Evolutionary conservation across 495 filamentous ascomycete genomes (phyloP).

Genomic region (Penicillium pulvis): DNA sequence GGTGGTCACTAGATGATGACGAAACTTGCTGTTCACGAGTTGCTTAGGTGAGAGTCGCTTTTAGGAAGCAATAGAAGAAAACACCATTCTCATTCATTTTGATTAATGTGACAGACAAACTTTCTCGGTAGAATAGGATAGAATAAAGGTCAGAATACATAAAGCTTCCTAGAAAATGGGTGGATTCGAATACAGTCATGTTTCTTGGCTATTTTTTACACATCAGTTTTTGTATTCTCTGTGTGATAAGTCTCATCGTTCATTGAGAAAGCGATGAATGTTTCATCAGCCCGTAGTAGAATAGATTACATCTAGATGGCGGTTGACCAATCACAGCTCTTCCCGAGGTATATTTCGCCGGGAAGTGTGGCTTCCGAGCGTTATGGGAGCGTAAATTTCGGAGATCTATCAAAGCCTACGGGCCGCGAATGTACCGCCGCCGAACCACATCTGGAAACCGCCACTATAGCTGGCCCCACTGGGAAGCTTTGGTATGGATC

Average conservation of each 20-base stretch:
- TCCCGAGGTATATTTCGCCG: neutral
- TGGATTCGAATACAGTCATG: too few species aligned
- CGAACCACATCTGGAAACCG: neutral
- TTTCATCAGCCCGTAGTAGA: neutral
- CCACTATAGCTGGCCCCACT: neutral
- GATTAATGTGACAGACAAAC: too few species aligned
- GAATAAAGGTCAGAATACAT: too few species aligned
- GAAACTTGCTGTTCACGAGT: neutral
- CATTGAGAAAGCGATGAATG: too few species aligned
- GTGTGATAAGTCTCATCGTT: too few species aligned
- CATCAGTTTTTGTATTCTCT: too few species aligned
- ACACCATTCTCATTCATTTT: too few species aligned
- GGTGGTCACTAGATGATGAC: neutral
- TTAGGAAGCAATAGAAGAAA: too few species aligned
- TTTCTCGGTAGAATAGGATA: too few species aligned
- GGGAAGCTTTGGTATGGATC: neutral
- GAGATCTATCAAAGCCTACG: constrained; percentile 1
- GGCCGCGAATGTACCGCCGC: neutral
- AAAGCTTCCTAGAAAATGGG: too few species aligned
- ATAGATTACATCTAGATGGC: neutral
- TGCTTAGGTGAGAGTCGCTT: too few species aligned
- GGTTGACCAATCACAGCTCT: neutral
- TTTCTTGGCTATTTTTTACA: too few species aligned
- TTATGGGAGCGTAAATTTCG: constrained; percentile 1
- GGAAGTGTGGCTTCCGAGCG: neutral